Evolutionary conservation across 805 yeast genomes (phyloP), one percentile per base, ranked within the genome.

Genomic region (Cyberlindnera japonica): DNA sequence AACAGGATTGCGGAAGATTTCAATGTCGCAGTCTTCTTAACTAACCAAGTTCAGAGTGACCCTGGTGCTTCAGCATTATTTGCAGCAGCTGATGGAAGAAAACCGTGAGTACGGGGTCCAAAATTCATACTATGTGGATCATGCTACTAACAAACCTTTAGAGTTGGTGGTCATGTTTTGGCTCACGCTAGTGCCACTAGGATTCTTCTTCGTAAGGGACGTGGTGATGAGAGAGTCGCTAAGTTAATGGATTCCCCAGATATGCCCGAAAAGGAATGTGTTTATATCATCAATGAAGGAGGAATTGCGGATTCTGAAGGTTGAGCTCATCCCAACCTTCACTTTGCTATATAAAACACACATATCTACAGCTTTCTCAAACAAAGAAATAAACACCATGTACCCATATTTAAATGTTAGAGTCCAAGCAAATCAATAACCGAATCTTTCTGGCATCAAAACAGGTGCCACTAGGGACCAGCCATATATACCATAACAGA

Each of bases 401-500:
- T n/a, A n/a, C n/a, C n/a, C n/a, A n/a, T n/a, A n/a, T n/a, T n/a
- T n/a, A n/a, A n/a, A n/a, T n/a, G n/a, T n/a, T n/a, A n/a, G n/a
- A n/a, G n/a, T 11, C 24, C 8, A 22, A 22, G 11, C 26, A 6
- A 7, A 3, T 33, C 20, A 50, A 17, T 42, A 49, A 8, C 55
- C 79, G 63, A 93, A 93, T 43, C 97, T 68, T 49, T 91, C 98
- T 3, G 97, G 97, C 71, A 89, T 76, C 12, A 87, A 52, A 7
- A 86, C 83, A 0, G 99, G 99, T 0, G 98, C 99, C 9, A 87
- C 59, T 45, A 93, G 64, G 7, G 95, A 85, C 99, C 98, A 93
- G 1, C 81, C 80, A 55, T 91, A 93, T 36, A 93, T 70, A 6
- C 70, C 67, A 58, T 80, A 93, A 59, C 99, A 95, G 33, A 85